Conservation (phyloP, 176 grass and related monocot genomes). For the Carex myosuroides region DNA sequence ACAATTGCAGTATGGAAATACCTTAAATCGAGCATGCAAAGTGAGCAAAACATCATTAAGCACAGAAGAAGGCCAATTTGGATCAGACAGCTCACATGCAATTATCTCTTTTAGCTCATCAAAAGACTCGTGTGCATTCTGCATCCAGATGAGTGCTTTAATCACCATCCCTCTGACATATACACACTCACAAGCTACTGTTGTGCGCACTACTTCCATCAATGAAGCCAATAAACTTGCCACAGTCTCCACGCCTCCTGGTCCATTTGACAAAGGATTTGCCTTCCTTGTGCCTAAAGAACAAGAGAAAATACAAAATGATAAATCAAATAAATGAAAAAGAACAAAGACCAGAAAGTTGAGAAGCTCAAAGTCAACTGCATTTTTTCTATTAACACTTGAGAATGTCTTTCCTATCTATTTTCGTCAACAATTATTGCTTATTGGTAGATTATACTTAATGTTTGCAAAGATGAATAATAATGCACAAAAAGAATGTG, state of each 20-base stretch:
- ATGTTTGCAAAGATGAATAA: background rate
- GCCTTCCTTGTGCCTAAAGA: conserved; percentile 58
- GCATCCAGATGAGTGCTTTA: conserved; percentile 99
- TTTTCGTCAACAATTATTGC: background rate
- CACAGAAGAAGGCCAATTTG: conserved; percentile 90
- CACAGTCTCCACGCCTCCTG: conserved; percentile 75
- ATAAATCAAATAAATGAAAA: conserved; percentile 17
- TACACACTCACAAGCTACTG: conserved; percentile 95
- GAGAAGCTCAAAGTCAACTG: background rate
- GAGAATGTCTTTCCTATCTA: background rate
- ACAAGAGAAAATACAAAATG: conserved; percentile 3
- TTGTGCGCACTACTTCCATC: conserved; percentile 97
- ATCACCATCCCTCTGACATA: conserved; percentile 99
- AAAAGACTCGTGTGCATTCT: conserved; percentile 95
- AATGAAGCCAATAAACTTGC: conserved; percentile 89
- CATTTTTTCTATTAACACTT: background rate
- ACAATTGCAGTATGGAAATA: conserved; percentile 21
- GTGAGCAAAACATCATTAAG: conserved; percentile 97
- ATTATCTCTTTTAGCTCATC: conserved; percentile 93
- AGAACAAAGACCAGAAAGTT: background rate
- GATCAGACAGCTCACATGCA: conserved; percentile 94
- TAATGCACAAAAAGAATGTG: background rate
- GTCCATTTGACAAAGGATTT: conserved; percentile 63
- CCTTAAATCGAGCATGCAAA: conserved; percentile 98
- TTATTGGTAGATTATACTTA: background rate